Base-by-base conservation (phyloP, 1,139 yeast genomes). In the Tardiomyces digboiensis region DNA sequence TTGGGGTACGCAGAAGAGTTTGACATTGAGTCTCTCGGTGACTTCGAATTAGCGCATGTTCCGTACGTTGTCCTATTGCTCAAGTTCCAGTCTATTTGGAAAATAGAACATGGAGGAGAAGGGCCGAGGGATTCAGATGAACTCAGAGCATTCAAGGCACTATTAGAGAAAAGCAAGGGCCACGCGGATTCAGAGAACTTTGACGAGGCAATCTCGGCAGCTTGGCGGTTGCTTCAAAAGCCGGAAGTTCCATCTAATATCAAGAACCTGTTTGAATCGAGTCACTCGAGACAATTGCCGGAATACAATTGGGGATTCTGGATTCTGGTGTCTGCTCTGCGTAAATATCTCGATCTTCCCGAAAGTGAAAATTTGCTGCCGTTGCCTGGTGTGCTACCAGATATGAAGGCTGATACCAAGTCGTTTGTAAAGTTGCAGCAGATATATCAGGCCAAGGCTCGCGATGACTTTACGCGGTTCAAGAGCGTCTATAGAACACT, bases 401-500 rank as follows among this genome's bases (percentile, higher is more conserved):
- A 89, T 60, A 89, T 91, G 97, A 83, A 85, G 29, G 76, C 95
- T 0, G 80, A 80, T 51, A 81, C 96, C 0, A 64, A 64, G 13
- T 71, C 71, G 44, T 91, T 83, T 58, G 69, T 82, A 8, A 59
- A 56, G 6, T 62, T 91, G 43, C 84, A 81, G 56, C 59, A 59
- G 1, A 54, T 86, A 10, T 59, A 54, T 23, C 42, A 14, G 19
- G 64, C 62, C 1, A 84, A 82, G 54, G 82, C 87, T 1, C 49
- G 53, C 5, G 42, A 48, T 2, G 96, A 88, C 58, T 66, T 69
- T 41, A 46, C 53, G 4, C 39, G 19, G 22, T 33, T 52, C 49
- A 56, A 65, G 3, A 40, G 47, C 0, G 62, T 70, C 39, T 70
- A 75, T 5, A 43, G 49, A 2, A 48, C 51, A 5, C 53, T 70